A percentile compares a stretch with the other conserved stretches of the same genome.
phyloP scores from a whole-genome alignment of 2,329 filamentous ascomycete species.

The Periconia macrospinosa region DNA sequence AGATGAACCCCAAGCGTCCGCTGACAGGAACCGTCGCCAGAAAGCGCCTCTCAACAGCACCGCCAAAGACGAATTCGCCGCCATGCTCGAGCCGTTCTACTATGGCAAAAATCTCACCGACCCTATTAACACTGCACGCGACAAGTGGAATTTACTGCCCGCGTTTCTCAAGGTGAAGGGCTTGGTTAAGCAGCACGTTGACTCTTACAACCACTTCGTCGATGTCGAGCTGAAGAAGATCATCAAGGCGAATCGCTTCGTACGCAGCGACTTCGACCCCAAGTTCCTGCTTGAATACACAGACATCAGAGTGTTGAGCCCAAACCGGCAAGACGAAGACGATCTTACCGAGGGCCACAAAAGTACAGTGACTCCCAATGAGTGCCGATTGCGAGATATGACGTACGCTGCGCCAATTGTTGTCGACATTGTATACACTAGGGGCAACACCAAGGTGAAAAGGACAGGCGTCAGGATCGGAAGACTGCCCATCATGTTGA shows the following conservation, averaged over 20 bases:
- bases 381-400: conserved; percentile 93
- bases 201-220: conserved; percentile 98
- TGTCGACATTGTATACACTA: conserved; percentile 87
- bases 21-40: conserved; percentile 32
- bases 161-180: conserved; percentile 99
- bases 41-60: conserved; percentile 27
- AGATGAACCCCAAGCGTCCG: conserved; percentile 17
- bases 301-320: conserved; percentile 83
- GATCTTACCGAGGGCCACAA: conserved; percentile 55
- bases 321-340: conserved; percentile 76
- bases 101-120: conserved; percentile 68
- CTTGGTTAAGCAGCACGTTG: conserved; percentile 94
- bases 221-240: conserved; percentile 97
- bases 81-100: conserved; percentile 70
- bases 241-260: conserved; percentile 83
- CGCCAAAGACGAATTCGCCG: conserved; percentile 59
- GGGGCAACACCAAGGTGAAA: conserved; percentile 75
- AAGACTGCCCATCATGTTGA: conserved; percentile 93
- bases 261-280: conserved; percentile 89
- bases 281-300: conserved; percentile 90
- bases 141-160: conserved; percentile 96
- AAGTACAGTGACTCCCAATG: conserved; percentile 80
- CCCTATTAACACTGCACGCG: conserved; percentile 70
- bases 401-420: conserved; percentile 96
- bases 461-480: conserved; percentile 78